Evolutionary conservation across 768 basidiomycete species (phyloP).

Genomic region (Candolleomyces eurysporus): DNA sequence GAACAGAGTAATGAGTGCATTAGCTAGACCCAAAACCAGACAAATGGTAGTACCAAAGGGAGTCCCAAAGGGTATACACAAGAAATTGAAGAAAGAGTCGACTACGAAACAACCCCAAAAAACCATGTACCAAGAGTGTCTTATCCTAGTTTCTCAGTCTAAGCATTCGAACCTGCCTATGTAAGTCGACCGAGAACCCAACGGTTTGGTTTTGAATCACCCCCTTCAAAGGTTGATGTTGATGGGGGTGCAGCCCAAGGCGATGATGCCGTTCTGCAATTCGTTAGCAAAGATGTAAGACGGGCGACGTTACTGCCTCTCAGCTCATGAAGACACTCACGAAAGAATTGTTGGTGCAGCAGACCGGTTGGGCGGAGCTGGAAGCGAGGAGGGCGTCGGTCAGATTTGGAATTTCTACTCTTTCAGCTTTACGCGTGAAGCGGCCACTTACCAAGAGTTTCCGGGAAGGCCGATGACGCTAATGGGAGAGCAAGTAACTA

Average conservation of each 20-base stretch:
- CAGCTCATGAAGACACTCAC: conserved; percentile 12
- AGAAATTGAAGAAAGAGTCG: no score
- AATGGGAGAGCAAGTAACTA: conserved; percentile 16
- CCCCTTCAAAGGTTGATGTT: conserved; percentile 14
- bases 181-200: no score
- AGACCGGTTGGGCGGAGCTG: conserved; percentile 27
- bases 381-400: background rate
- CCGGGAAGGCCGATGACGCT: conserved; percentile 12
- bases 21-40: no score
- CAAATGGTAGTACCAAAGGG: no score
- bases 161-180: no score
- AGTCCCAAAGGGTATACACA: no score
- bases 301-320: no score
- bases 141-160: no score
- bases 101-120: no score
- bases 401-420: background rate
- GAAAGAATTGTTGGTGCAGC: conserved; percentile 27
- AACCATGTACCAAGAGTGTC: no score
- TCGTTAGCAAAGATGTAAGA: background rate
- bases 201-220: no score
- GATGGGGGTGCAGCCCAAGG: conserved; percentile 21
- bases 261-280: conserved; percentile 11
- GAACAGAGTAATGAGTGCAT: no score
- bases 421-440: background rate
- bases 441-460: conserved; percentile 13